Percentiles rank a stretch among this genome's conserved stretches.
Evolutionary conservation across 2,329 filamentous ascomycete species (phyloP).

Genomic region (Fusarium kyushuense): DNA sequence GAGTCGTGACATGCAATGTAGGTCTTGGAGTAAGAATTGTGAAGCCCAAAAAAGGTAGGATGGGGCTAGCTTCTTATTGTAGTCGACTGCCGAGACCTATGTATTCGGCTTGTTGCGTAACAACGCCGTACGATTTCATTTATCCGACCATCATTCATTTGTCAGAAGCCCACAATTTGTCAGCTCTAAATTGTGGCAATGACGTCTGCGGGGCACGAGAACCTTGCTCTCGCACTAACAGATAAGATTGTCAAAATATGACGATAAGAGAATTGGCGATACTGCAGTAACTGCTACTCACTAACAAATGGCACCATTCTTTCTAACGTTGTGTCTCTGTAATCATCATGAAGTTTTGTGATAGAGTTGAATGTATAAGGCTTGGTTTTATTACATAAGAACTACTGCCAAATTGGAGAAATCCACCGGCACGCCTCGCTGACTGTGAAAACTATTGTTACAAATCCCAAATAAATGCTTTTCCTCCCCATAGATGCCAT

Average conservation of each 20-base stretch:
- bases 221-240: neutral
- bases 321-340: neutral
- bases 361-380: neutral
- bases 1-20: constrained; percentile 12
- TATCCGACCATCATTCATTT: constrained; percentile 26
- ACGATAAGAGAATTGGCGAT: neutral
- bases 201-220: constrained; percentile 20
- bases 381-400: neutral
- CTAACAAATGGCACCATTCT: neutral
- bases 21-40: neutral
- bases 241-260: neutral
- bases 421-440: neutral
- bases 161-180: constrained; percentile 24
- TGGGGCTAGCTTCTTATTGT: constrained; percentile 1
- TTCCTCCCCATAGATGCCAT: rapidly evolving
- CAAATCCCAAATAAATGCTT: neutral
- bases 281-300: neutral
- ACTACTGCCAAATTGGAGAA: neutral
- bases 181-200: constrained; percentile 10
- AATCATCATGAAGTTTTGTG: neutral
- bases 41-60: neutral
- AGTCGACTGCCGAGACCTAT: neutral
- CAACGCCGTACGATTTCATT: constrained; percentile 9
- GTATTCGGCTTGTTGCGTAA: constrained; percentile 20
- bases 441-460: neutral